phyloP scores from a whole-genome alignment of 345 rosid genomes.

The Citrus reticulata region DNA sequence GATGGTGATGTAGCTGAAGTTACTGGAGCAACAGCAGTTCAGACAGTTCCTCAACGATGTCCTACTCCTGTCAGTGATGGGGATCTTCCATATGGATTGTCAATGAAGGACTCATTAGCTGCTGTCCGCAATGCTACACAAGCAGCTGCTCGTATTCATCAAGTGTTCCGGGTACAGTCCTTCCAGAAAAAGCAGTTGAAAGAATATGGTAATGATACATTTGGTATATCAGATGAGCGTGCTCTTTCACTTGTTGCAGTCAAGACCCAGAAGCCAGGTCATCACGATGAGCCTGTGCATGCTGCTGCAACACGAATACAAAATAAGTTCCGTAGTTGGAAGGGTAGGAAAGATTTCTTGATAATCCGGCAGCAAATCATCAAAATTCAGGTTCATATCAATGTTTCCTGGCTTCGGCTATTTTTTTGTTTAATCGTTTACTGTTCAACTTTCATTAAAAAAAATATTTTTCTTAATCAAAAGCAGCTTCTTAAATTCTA shows the following conservation, averaged over 20 bases:
- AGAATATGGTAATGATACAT: slow-evolving; percentile 52
- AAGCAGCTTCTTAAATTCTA: slow-evolving; percentile 6
- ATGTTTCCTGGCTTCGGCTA: neutral
- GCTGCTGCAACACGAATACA: slow-evolving; percentile 83
- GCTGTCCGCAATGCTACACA: slow-evolving; percentile 88
- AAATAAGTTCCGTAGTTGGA: slow-evolving; percentile 85
- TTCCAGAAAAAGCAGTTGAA: slow-evolving; percentile 77
- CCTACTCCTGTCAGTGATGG: slow-evolving; percentile 31
- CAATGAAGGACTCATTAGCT: slow-evolving; percentile 71
- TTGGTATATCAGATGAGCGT: slow-evolving; percentile 57
- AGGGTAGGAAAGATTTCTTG: slow-evolving; percentile 80
- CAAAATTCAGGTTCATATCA: slow-evolving; percentile 66
- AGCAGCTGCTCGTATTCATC: slow-evolving; percentile 84
- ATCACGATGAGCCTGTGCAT: slow-evolving; percentile 57
- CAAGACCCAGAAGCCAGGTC: slow-evolving; percentile 51
- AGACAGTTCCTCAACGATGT: slow-evolving; percentile 22
- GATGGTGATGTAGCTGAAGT: slow-evolving; percentile 20
- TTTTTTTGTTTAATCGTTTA: neutral
- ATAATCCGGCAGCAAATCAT: slow-evolving; percentile 71
- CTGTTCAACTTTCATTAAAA: neutral
- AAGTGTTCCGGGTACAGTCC: slow-evolving; percentile 86
- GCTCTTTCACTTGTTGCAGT: slow-evolving; percentile 68
- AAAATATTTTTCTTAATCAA: neutral
- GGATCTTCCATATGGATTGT: slow-evolving; percentile 33
- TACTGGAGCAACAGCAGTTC: slow-evolving; percentile 22